Evolutionary conservation across 441 rosid species (phyloP).

Genomic region (Corymbia citriodora): DNA sequence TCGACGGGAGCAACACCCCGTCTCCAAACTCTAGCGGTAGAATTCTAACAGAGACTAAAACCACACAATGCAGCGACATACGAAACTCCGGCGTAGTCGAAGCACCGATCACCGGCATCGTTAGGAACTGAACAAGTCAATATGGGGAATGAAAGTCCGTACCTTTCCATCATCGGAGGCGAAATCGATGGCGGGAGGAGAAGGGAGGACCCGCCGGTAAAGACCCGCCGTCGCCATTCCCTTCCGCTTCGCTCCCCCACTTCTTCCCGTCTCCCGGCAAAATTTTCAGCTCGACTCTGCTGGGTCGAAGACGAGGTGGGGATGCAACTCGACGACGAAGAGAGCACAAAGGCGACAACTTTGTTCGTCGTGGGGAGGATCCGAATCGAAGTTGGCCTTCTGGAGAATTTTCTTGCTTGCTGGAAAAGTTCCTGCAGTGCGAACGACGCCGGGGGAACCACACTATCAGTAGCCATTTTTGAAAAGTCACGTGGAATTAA

Average conservation of each 20-base stretch:
- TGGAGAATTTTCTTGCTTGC: neutral
- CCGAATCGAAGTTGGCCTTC: neutral
- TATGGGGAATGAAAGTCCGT: neutral
- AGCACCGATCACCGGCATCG: neutral
- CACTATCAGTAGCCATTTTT: neutral
- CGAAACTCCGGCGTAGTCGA: neutral
- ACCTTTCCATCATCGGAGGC: constrained; percentile 92
- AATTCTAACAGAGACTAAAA: neutral
- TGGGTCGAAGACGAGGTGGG: neutral
- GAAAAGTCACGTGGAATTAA: neutral
- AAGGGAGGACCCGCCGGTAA: constrained; percentile 67
- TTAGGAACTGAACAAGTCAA: neutral
- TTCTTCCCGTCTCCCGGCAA: neutral
- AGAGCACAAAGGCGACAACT: neutral
- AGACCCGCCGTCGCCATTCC: constrained; percentile 72
- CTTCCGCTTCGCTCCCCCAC: neutral
- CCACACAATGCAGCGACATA: neutral
- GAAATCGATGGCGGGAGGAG: constrained; percentile 86
- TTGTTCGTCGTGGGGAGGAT: neutral
- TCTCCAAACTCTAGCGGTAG: neutral
- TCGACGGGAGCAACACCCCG: neutral
- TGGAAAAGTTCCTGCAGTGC: neutral
- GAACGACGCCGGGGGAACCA: neutral
- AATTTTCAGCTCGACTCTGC: neutral
- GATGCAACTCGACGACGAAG: neutral